These are phyloP conservation scores for Curvularia hawaiiensis DNA, from an alignment of 2,329 filamentous ascomycete genomes.

Conservation along the genomic window DNA sequence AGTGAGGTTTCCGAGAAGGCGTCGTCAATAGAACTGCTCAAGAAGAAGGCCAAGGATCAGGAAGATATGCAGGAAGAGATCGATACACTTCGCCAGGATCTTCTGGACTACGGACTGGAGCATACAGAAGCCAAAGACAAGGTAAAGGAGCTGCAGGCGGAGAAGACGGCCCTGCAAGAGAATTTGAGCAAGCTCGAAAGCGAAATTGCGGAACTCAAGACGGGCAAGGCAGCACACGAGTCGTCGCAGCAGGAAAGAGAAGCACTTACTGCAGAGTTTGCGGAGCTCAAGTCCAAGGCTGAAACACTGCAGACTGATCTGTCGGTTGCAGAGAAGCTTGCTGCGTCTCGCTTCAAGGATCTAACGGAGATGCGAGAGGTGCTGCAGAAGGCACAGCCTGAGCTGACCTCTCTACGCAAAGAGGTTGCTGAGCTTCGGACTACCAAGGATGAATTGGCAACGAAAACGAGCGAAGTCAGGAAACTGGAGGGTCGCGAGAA, in stretches of 20 bases:
- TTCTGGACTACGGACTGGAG: slow-evolving; percentile 79
- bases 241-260: slow-evolving; percentile 59
- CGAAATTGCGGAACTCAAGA: slow-evolving; percentile 65
- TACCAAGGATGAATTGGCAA: slow-evolving; percentile 74
- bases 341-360: slow-evolving; percentile 87
- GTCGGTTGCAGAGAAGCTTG: slow-evolving; percentile 82
- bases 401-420: slow-evolving; percentile 77
- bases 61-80: slow-evolving; percentile 85
- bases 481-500: slow-evolving; percentile 82
- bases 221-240: slow-evolving; percentile 53
- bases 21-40: slow-evolving; percentile 72
- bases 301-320: slow-evolving; percentile 79
- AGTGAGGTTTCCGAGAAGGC: slow-evolving; percentile 61
- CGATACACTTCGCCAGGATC: slow-evolving; percentile 78
- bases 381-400: slow-evolving; percentile 83
- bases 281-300: slow-evolving; percentile 73
- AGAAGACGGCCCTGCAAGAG: slow-evolving; percentile 69
- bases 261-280: slow-evolving; percentile 67
- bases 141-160: slow-evolving; percentile 69
- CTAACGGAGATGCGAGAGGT: slow-evolving; percentile 79
- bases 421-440: slow-evolving; percentile 77
- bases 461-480: slow-evolving; percentile 67
- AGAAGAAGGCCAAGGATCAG: slow-evolving; percentile 73
- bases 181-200: slow-evolving; percentile 72
- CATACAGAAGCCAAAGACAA: slow-evolving; percentile 83